A percentile compares a stretch with the other conserved stretches of the same genome.
phyloP scores from a whole-genome alignment of 208 protist species.

The Acanthamoeba royreba region DNA sequence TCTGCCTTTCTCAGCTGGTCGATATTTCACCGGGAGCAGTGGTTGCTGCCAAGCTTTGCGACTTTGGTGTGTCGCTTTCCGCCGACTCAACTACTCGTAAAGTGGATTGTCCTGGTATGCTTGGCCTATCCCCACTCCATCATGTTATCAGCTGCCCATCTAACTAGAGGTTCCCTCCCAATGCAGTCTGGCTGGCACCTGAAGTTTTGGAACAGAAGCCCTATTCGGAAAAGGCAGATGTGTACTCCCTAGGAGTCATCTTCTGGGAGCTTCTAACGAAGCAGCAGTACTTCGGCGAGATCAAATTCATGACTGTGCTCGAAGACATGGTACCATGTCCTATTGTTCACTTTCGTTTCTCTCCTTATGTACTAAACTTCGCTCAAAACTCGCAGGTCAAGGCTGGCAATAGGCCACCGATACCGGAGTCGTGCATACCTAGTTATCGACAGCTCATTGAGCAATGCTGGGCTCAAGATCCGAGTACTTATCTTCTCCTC shows the following conservation, averaged over 20 bases:
- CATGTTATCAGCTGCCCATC: not conserved
- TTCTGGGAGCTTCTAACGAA: slow-evolving; percentile 47
- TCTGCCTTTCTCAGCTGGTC: not conserved
- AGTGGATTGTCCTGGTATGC: slow-evolving; percentile 12
- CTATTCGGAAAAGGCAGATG: not conserved
- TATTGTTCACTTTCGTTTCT: not conserved
- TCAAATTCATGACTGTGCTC: not conserved
- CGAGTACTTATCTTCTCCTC: not conserved
- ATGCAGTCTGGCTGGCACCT: slow-evolving; percentile 14
- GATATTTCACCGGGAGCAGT: not conserved
- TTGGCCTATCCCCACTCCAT: not conserved
- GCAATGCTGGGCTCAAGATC: not conserved
- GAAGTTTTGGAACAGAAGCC: not conserved
- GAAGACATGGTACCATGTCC: not conserved
- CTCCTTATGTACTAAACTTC: not conserved
- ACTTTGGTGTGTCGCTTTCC: slow-evolving; percentile 19
- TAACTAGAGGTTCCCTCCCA: not conserved
- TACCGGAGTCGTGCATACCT: slow-evolving; percentile 14
- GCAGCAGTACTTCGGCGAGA: not conserved
- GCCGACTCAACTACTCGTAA: not conserved
- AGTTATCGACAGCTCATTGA: not conserved
- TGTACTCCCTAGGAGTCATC: not conserved
- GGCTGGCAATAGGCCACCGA: not conserved
- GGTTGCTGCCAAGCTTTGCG: slow-evolving; percentile 17
- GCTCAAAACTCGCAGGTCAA: not conserved